Conservation (phyloP, 2,329 filamentous ascomycete genomes). For the Coleophoma eucalyptorum region DNA sequence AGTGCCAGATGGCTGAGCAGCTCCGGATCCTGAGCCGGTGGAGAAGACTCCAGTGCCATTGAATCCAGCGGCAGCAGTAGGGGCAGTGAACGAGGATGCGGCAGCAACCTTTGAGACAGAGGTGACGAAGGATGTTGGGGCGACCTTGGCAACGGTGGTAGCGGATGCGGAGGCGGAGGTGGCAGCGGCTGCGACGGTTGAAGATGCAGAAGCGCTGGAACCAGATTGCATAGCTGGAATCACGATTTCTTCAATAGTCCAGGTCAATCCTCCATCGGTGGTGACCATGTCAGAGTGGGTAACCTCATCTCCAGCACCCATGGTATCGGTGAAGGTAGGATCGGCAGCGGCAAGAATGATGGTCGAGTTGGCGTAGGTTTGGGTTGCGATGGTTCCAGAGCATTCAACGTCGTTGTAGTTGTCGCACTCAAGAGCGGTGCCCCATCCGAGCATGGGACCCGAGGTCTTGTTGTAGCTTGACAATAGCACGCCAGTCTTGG, state of each 20-base stretch:
- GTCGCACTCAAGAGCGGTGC: constrained; percentile 6
- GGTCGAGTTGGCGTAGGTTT: not conserved
- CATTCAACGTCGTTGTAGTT: not conserved
- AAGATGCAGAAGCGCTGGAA: too few species aligned
- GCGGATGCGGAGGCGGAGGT: too few species aligned
- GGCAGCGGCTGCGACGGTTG: too few species aligned
- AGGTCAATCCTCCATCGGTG: not conserved
- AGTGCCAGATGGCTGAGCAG: too few species aligned
- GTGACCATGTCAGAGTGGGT: not conserved
- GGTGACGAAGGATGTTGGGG: too few species aligned
- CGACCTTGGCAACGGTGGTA: too few species aligned
- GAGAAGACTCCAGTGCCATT: too few species aligned
- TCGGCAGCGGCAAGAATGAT: not conserved
- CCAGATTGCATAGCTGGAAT: constrained; percentile 13
- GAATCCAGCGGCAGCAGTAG: too few species aligned
- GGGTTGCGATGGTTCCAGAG: not conserved
- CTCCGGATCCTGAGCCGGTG: too few species aligned
- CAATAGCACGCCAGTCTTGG: constrained; percentile 14
- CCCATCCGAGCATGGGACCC: constrained; percentile 18
- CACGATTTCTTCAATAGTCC: constrained; percentile 2
- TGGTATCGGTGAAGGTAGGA: not conserved
- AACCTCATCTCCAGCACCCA: not conserved
- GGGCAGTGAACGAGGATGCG: too few species aligned
- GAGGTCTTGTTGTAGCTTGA: constrained; percentile 17
- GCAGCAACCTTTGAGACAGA: too few species aligned